These are phyloP conservation scores for Suillus sp. DNA, from an alignment of 768 basidiomycete species.

Conservation along the genomic window DNA sequence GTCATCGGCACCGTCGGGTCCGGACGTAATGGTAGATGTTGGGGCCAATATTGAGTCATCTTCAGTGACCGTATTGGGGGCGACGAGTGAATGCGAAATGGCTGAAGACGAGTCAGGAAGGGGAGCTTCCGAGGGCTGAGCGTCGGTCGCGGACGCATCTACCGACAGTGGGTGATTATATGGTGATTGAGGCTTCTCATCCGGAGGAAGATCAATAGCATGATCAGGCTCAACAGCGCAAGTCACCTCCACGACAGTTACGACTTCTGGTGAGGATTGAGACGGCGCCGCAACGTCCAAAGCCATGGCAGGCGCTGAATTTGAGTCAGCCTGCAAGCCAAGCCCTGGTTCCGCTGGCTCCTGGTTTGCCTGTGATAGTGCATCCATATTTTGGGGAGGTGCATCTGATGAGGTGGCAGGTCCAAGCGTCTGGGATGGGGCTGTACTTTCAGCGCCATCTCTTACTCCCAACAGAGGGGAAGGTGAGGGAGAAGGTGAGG, in stretches of 20 bases:
- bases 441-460: neutral
- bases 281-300: neutral
- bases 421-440: neutral
- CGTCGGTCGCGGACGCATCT: neutral
- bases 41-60: neutral
- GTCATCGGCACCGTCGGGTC: neutral
- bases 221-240: neutral
- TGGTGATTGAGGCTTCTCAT: neutral
- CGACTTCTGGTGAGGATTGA: neutral
- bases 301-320: neutral
- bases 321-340: neutral
- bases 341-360: neutral
- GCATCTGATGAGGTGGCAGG: neutral
- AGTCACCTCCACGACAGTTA: neutral
- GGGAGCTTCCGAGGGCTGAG: neutral
- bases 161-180: neutral
- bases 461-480: conserved; percentile 4
- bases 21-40: neutral
- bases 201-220: neutral
- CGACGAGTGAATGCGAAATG: neutral
- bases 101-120: neutral
- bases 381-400: conserved; percentile 8
- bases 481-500: conserved; percentile 3
- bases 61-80: neutral
- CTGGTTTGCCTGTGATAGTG: conserved; percentile 10